A percentile compares a stretch with the other conserved stretches of the same genome.
phyloP scores from a whole-genome alignment of 352 stramenopile species.

The Pythium aphanidermatum region DNA sequence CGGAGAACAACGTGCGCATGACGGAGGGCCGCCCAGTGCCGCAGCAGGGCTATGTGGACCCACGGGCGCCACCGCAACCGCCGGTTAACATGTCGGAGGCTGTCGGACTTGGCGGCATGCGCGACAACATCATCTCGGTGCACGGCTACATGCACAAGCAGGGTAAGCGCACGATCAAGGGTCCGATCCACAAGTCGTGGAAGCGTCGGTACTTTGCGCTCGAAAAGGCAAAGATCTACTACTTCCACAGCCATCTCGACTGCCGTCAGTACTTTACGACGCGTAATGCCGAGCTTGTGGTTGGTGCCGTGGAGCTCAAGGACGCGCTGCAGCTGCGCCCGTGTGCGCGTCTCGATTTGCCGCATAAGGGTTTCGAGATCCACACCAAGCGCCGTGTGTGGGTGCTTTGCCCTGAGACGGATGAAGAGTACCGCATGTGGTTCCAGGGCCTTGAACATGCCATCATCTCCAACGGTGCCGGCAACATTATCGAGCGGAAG shows the following conservation, averaged over 20 bases:
- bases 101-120: constrained; percentile 31
- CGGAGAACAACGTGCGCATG: constrained; percentile 30
- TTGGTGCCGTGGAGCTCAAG: constrained; percentile 79
- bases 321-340: constrained; percentile 79
- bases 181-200: constrained; percentile 84
- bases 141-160: constrained; percentile 90
- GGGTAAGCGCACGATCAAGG: constrained; percentile 83
- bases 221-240: constrained; percentile 87
- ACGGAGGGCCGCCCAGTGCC: constrained; percentile 37
- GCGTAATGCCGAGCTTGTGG: constrained; percentile 72
- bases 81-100: constrained; percentile 71
- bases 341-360: constrained; percentile 73
- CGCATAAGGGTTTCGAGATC: constrained; percentile 81
- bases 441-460: constrained; percentile 75
- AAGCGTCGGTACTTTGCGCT: constrained; percentile 84
- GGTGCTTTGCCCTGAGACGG: constrained; percentile 78
- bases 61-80: constrained; percentile 41
- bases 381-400: constrained; percentile 84
- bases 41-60: constrained; percentile 59
- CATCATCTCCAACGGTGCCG: constrained; percentile 72
- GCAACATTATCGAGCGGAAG: constrained; percentile 86
- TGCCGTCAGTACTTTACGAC: constrained; percentile 86
- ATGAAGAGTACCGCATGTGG: constrained; percentile 86
- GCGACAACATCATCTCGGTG: constrained; percentile 85
- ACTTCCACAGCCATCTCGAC: constrained; percentile 83